These are phyloP conservation scores for Luffa aegyptiaca DNA, from an alignment of 306 rosid genomes.

Conservation along the genomic window DNA sequence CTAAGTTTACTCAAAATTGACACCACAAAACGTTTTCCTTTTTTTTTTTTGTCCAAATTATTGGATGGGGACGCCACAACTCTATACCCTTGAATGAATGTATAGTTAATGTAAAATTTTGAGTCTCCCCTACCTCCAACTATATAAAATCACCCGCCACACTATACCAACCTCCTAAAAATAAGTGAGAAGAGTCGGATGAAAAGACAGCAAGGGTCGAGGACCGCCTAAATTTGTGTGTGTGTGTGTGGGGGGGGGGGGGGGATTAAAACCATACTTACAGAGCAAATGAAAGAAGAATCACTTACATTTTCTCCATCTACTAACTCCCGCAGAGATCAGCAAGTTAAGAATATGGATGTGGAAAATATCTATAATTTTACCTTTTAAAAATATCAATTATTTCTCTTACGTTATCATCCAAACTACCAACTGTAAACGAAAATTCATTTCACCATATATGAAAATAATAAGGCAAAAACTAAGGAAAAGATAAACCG, in stretches of 20 bases:
- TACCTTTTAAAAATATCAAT: neutral
- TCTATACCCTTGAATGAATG: too few relatives aligned
- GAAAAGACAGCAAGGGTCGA: neutral
- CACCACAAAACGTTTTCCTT: neutral
- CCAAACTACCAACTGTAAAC: neutral
- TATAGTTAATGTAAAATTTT: neutral
- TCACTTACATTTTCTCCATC: neutral
- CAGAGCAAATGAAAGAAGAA: neutral
- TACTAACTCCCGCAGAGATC: too few relatives aligned
- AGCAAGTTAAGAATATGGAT: neutral
- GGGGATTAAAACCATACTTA: neutral
- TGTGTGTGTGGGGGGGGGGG: too few relatives aligned
- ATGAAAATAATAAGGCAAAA: neutral
- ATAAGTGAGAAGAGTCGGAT: neutral
- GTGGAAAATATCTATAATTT: neutral
- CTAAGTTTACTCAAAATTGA: neutral
- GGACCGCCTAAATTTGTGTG: too few relatives aligned
- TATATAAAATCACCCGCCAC: neutral
- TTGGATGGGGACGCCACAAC: too few relatives aligned
- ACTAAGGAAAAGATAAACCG: constrained; percentile 11
- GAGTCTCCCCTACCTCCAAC: neutral
- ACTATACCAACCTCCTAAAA: neutral
- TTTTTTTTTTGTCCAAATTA: too few relatives aligned
- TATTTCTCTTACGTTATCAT: neutral
- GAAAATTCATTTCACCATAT: neutral